A percentile compares a stretch with the other conserved stretches of the same genome.
These are phyloP conservation scores for Polygonum aviculare DNA, from an alignment of 148 eudicot genomes.

Conservation along the genomic window DNA sequence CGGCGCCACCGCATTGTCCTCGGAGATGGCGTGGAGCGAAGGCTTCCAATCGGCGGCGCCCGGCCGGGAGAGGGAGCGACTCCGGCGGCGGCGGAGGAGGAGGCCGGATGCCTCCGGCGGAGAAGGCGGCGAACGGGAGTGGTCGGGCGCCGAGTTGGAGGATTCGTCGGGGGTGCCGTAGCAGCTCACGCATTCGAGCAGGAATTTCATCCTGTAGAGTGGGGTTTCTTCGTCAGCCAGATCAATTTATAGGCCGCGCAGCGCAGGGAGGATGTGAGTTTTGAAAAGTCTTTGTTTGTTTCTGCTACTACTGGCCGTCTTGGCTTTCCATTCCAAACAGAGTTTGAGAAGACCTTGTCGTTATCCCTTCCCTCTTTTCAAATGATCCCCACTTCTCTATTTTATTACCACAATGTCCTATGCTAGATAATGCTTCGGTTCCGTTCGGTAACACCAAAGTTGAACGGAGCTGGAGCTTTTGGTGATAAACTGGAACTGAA, in stretches of 20 bases:
- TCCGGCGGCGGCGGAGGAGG: not conserved
- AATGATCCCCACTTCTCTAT: not conserved
- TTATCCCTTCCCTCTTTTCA: not conserved
- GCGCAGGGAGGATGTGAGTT: not conserved
- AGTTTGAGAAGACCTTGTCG: not conserved
- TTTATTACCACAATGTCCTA: not conserved
- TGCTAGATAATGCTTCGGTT: no score
- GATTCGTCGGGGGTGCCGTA: not conserved
- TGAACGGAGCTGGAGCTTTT: no score
- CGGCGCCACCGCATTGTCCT: slow-evolving; percentile 19
- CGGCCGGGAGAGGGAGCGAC: not conserved
- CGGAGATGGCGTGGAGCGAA: slow-evolving; percentile 23
- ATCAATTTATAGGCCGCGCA: not conserved
- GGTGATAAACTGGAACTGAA: no score
- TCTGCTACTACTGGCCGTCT: not conserved
- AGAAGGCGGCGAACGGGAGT: no score
- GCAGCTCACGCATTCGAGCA: slow-evolving; percentile 8
- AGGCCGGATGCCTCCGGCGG: no score
- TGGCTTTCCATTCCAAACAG: not conserved
- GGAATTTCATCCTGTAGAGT: not conserved
- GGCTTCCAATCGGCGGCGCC: slow-evolving; percentile 15
- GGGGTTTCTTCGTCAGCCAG: not conserved
- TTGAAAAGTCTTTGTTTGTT: not conserved
- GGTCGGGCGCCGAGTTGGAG: not conserved
- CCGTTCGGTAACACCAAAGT: no score